Base-by-base conservation (phyloP, 495 filamentous ascomycete genomes). In the Tetracladium setigerum region DNA sequence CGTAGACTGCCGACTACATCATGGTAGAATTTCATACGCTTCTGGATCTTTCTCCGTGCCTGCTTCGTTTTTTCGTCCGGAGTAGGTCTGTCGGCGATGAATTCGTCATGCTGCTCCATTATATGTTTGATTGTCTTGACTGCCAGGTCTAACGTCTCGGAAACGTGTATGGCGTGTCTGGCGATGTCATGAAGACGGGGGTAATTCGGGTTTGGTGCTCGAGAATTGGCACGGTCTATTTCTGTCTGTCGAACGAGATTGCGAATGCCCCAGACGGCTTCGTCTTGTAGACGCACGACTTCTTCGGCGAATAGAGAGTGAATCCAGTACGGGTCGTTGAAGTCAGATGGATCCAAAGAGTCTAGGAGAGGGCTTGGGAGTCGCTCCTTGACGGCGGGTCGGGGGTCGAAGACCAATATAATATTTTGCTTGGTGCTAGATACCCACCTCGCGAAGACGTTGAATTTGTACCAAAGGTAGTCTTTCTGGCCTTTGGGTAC, bases 121-220 rank as follows among this genome's bases (percentile, higher is more conserved):
- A 73, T 65, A 41, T 50, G 58, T 11, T 62, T 37, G 30, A 72
- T 43, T 2, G 62, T 68, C 38, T 65, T 49, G 4, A 56, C 44
- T 1, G 67, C 65, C 5, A 73, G 59, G 14, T 68, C 62, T 10
- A 75, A 62, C 1, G 65, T 69, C 41, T 75, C 71, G 3, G 62
- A 63, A 16, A 65, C 60, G 47, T 77, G 69, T 19, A 70, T 67
- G 6, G 62, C 63, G 45, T 75, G 72, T 11, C 72, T 65, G n/a
- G 65, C 62, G 43, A 69, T 62, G 34, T 76, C 70, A 57, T 77
- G 70, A 11, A 74, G 51, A 9, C 38, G 47, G 30, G 57, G 49
- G 36, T 71, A 74, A 41, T 69, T 56, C 5, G 71, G 66, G 1
- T 57, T 47, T 8, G 56, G 54, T 44, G 43, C 14, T 37, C 36